phyloP scores from a whole-genome alignment of 345 rosid species.

The Moricandia arvensis region DNA sequence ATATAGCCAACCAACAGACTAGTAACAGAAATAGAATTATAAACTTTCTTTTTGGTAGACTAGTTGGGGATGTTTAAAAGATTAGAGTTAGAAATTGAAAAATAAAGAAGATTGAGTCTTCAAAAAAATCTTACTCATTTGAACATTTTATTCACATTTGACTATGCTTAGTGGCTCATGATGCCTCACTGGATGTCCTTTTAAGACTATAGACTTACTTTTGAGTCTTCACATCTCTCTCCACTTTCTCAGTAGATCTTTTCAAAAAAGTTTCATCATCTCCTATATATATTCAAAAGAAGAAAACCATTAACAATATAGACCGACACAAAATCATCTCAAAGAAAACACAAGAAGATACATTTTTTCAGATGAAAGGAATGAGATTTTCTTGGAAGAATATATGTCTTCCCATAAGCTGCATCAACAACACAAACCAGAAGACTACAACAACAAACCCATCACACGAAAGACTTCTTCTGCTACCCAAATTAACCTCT shows the following conservation, averaged over 20 bases:
- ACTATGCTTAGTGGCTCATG: neutral
- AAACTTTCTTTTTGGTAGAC: neutral
- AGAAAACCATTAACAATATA: conserved; percentile 6
- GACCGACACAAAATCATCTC: conserved; percentile 17
- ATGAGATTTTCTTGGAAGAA: conserved; percentile 36
- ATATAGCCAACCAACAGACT: neutral
- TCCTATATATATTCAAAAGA: conserved; percentile 22
- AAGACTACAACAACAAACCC: conserved; percentile 8
- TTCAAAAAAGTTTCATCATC: conserved; percentile 34
- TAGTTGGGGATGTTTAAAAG: neutral
- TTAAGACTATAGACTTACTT: conserved; percentile 31
- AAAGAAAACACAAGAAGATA: conserved; percentile 11
- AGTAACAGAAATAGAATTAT: neutral
- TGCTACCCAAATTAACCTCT: conserved; percentile 29
- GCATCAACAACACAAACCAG: conserved; percentile 37
- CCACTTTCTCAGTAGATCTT: conserved; percentile 4
- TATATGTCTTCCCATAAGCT: conserved; percentile 38
- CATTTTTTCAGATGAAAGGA: conserved; percentile 21
- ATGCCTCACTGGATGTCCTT: conserved; percentile 23
- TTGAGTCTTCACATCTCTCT: conserved; percentile 35
- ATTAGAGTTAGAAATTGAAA: neutral
- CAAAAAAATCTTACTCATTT: conserved; percentile 14
- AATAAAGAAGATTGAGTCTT: neutral
- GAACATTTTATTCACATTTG: conserved; percentile 9
- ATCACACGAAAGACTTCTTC: conserved; percentile 37